Evolutionary conservation across 2,329 filamentous ascomycete genomes (phyloP).

Genomic region (Penicillium sp.): DNA sequence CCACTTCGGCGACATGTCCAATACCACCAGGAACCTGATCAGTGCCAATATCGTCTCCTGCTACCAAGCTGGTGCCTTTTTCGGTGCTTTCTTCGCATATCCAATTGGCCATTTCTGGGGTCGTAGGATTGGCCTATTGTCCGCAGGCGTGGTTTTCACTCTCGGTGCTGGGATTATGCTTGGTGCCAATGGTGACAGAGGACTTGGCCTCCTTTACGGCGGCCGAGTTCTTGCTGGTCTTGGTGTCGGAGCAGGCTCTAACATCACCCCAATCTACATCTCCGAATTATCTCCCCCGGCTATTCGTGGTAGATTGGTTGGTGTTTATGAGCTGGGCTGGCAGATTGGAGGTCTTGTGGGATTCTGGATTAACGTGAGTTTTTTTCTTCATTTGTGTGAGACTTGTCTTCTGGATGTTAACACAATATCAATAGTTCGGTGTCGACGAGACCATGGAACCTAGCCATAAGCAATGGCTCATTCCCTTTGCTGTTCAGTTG

Average conservation of each 20-base stretch:
- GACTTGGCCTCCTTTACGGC: conserved; percentile 60
- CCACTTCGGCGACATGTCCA: conserved; percentile 52
- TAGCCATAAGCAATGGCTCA: conserved; percentile 41
- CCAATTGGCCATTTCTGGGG: conserved; percentile 65
- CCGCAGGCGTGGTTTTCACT: conserved; percentile 63
- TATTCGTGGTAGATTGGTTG: conserved; percentile 58
- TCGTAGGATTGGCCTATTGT: conserved; percentile 61
- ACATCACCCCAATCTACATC: conserved; percentile 61
- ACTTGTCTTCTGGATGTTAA: conserved; percentile 8
- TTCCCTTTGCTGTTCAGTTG: conserved; percentile 44
- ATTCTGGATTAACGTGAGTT: conserved; percentile 50
- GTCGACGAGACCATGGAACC: conserved; percentile 42
- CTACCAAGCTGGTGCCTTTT: conserved; percentile 82
- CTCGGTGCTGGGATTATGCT: conserved; percentile 72
- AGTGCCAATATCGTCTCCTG: conserved; percentile 76
- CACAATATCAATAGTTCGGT: conserved; percentile 47
- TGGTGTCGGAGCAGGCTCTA: conserved; percentile 56
- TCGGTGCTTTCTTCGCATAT: conserved; percentile 71
- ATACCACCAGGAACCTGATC: conserved; percentile 48
- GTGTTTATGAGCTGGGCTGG: conserved; percentile 57
- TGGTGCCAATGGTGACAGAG: conserved; percentile 59
- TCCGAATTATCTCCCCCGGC: conserved; percentile 58
- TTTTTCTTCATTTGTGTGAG: conserved; percentile 12
- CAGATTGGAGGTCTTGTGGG: conserved; percentile 52
- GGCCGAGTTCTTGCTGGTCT: conserved; percentile 59